Percentiles rank a stretch among this genome's conserved stretches.
Conservation (phyloP, 306 rosid species). For the Cicer cuneatum region DNA sequence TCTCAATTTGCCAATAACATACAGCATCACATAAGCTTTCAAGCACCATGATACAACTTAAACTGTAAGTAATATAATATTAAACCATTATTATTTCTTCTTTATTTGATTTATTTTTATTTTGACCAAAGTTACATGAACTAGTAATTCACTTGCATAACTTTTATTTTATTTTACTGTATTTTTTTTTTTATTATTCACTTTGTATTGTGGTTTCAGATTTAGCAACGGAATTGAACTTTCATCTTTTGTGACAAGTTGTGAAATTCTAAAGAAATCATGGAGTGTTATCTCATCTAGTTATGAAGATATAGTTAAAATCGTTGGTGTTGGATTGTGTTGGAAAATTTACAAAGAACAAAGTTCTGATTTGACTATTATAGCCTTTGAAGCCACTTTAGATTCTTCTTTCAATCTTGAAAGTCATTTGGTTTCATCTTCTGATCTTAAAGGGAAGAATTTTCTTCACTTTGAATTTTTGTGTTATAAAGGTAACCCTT, state of each 20-base stretch:
- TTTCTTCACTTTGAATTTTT: slow-evolving; percentile 50
- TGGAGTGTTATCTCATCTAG: slow-evolving; percentile 40
- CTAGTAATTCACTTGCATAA: background rate
- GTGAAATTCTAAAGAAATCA: slow-evolving; percentile 43
- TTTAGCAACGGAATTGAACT: slow-evolving; percentile 62
- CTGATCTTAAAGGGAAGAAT: slow-evolving; percentile 11
- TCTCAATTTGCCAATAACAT: background rate
- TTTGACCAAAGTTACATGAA: too few species aligned
- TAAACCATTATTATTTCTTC: background rate
- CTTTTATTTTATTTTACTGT: background rate
- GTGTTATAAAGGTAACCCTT: background rate
- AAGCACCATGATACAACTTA: slow-evolving; percentile 6
- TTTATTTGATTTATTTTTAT: background rate
- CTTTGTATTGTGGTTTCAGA: slow-evolving; percentile 44
- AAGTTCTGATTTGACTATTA: slow-evolving; percentile 11
- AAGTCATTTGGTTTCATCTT: slow-evolving; percentile 41
- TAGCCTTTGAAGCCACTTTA: slow-evolving; percentile 51
- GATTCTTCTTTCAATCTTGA: background rate
- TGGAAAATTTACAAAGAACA: slow-evolving; percentile 2
- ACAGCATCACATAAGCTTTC: background rate
- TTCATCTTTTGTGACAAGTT: slow-evolving; percentile 45
- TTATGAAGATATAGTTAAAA: background rate
- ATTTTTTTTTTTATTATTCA: too few species aligned
- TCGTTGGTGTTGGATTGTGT: slow-evolving; percentile 4
- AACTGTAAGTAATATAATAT: background rate